Evolutionary conservation across 768 basidiomycete genomes (phyloP).

Genomic region (Hydnomerulius pinastri): DNA sequence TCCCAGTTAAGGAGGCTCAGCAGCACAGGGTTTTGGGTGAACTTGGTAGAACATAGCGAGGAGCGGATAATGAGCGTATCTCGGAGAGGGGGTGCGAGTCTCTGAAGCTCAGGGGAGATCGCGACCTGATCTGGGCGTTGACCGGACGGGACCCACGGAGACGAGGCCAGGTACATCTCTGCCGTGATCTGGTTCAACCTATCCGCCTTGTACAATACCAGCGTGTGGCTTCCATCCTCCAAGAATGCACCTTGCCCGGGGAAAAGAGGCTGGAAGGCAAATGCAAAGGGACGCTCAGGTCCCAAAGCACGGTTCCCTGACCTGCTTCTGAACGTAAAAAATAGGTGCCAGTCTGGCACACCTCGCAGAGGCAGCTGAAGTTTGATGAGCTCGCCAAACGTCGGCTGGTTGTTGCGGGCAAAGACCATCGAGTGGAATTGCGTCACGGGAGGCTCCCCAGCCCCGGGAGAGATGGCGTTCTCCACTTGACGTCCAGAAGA

Average conservation of each 20-base stretch:
- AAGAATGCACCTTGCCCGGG: conserved; percentile 75
- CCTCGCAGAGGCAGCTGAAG: conserved; percentile 69
- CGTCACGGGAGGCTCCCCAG: conserved; percentile 78
- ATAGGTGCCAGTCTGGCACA: conserved; percentile 83
- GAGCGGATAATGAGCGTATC: conserved; percentile 84
- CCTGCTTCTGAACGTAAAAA: conserved; percentile 90
- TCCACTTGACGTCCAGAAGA: conserved; percentile 69
- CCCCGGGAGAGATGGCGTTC: conserved; percentile 76
- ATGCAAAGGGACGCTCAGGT: conserved; percentile 82
- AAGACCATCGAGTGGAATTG: conserved; percentile 93
- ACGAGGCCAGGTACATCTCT: conserved; percentile 70
- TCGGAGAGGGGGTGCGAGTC: conserved; percentile 65
- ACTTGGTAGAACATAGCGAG: conserved; percentile 89
- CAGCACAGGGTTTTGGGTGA: conserved; percentile 88
- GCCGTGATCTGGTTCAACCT: conserved; percentile 61
- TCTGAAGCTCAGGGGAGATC: conserved; percentile 61
- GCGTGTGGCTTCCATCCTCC: conserved; percentile 85
- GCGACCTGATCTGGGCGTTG: conserved; percentile 61
- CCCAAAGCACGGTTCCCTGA: conserved; percentile 49
- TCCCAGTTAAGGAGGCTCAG: conserved; percentile 84
- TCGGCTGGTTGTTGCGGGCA: conserved; percentile 83
- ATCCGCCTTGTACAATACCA: conserved; percentile 85
- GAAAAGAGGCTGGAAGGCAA: conserved; percentile 88
- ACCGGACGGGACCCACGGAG: conserved; percentile 57
- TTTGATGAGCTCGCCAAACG: conserved; percentile 93